A percentile compares a stretch with the other conserved stretches of the same genome.
These are phyloP conservation scores for Amorphotheca resinae DNA, from an alignment of 495 filamentous ascomycete species.

Conservation along the genomic window DNA sequence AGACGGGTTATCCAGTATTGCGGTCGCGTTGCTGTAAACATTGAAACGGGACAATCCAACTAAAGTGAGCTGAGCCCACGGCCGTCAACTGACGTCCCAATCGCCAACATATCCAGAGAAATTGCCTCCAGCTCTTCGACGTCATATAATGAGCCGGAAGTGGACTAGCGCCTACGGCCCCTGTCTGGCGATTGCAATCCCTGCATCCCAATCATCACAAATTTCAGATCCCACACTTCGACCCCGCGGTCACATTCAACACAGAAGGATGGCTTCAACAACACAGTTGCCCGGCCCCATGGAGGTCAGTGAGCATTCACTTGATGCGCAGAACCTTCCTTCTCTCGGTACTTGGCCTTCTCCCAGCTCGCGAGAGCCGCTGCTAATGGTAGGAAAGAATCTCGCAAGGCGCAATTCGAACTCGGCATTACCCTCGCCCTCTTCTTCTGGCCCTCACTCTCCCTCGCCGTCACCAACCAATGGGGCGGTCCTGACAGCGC, in stretches of 20 bases:
- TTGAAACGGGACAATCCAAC: slow-evolving; percentile 40
- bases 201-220: too few species aligned
- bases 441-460: slow-evolving; percentile 74
- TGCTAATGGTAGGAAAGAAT: slow-evolving; percentile 13
- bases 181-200: too few species aligned
- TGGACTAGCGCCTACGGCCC: too few species aligned
- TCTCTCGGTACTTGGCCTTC: neutral
- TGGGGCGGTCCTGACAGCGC: slow-evolving; percentile 78
- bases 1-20: neutral
- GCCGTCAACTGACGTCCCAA: too few species aligned
- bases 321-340: neutral
- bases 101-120: too few species aligned
- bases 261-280: slow-evolving; percentile 48
- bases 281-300: slow-evolving; percentile 30
- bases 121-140: too few species aligned
- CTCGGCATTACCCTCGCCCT: slow-evolving; percentile 68
- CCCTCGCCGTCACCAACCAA: slow-evolving; percentile 69
- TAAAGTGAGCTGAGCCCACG: too few species aligned
- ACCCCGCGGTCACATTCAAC: neutral
- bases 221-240: too few species aligned
- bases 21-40: slow-evolving; percentile 20
- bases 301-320: neutral
- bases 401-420: slow-evolving; percentile 52
- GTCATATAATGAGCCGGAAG: too few species aligned
- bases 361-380: neutral